These are phyloP conservation scores for Garcia nutans DNA, from an alignment of 345 rosid genomes.

Conservation along the genomic window DNA sequence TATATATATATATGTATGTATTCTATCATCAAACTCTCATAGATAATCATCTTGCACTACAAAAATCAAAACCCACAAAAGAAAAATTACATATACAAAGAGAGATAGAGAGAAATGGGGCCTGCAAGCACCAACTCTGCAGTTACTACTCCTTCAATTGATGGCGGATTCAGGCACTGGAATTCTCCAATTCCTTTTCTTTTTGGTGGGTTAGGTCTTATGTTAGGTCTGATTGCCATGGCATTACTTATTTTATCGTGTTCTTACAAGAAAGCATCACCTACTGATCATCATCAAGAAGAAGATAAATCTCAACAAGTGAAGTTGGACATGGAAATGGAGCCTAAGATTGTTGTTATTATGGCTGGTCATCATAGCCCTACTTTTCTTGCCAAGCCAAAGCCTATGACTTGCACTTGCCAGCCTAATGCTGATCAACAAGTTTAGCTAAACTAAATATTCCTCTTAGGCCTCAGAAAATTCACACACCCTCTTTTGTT, in stretches of 20 bases:
- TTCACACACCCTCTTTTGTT: neutral
- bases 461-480: neutral
- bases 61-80: too few species aligned
- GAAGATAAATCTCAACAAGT: constrained; percentile 25
- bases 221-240: constrained; percentile 46
- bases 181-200: constrained; percentile 53
- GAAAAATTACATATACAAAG: neutral
- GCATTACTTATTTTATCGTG: constrained; percentile 50
- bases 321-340: constrained; percentile 44
- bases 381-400: constrained; percentile 55
- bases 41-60: too few species aligned
- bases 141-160: neutral
- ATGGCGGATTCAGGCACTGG: constrained; percentile 26
- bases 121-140: constrained; percentile 30
- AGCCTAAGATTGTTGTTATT: constrained; percentile 65
- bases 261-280: constrained; percentile 27
- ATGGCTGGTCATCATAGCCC: constrained; percentile 68
- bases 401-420: constrained; percentile 21
- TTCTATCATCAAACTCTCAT: neutral
- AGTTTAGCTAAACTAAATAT: neutral
- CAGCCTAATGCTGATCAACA: neutral
- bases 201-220: constrained; percentile 45
- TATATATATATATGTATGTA: too few species aligned
- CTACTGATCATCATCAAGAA: constrained; percentile 7
- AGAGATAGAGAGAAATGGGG: constrained; percentile 31